Evolutionary conservation across 2,329 filamentous ascomycete species (phyloP), one percentile per base, ranked within the genome.

Genomic region (Metarhizium sp.): DNA sequence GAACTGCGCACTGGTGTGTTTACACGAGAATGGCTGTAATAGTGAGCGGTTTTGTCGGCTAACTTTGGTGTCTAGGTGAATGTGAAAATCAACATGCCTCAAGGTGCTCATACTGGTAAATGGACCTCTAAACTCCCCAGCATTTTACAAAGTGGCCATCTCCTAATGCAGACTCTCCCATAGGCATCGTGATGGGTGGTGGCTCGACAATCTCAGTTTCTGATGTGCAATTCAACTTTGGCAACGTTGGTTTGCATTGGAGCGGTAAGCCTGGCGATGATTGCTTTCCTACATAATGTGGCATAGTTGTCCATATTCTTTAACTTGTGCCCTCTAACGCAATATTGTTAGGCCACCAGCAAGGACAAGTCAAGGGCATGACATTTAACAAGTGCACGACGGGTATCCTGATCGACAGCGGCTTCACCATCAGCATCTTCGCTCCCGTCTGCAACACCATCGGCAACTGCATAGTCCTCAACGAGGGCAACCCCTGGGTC

Each of bases 361-460:
- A 75, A 52, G 72, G 71, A 2, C 60, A 72, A 1, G 74, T 71
- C 60, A 75, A 75, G 63, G 67, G 66, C 58, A 72, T 76, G 20
- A 69, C 73, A 59, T 75, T 76, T 55, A 73, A 63, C 59, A 65
- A 73, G 32, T 74, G 74, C 59, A 72, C 67, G 0, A 62, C 74
- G 4, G 73, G 61, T 13, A 59, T 66, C 57, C 59, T 64, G 52
- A 62, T 66, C 46, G 58, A 52, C 48, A 60, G 59, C 5, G 74
- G 72, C 3, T 62, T 62, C 47, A 74, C 72, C 30, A 71, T 76
- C 55, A 71, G 64, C 57, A 64, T 76, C 36, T 60, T 74, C 42
- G 65, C 63, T 1, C 66, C 73, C 0, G 73, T 69, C 2, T 76
- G 74, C 52, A 70, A 75, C 11, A 70, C 65, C 2, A 68, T 69